Evolutionary conservation across 352 stramenopile species (phyloP), one percentile per base, ranked within the genome.

Genomic region (Pythium folliculosum): DNA sequence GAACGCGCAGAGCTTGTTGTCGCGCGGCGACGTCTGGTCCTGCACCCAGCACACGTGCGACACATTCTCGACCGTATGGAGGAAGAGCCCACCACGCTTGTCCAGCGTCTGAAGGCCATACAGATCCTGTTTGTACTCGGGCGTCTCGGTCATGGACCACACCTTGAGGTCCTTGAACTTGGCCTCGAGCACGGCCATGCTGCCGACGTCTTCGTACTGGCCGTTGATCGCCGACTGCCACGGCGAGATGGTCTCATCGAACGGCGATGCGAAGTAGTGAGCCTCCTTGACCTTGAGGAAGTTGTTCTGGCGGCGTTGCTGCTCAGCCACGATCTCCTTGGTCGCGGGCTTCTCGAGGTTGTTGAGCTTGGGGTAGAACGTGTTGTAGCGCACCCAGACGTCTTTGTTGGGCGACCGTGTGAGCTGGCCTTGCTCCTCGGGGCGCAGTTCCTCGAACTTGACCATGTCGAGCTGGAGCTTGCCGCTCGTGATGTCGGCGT

Each of bases 71-170:
- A 76, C 56, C 8, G 52, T 58, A 40, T 75, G 66, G 1, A 80
- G 23, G 47, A 72, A 69, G 2, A 84, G 44, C 0, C 58, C 64
- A 3, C 70, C 63, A 23, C 69, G 71, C 35, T 67, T 54, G 30
- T 82, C 68, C 21, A 84, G 55, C 37, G 74, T 77, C 22, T 69
- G 37, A 16, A 82, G 52, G 0, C 78, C 73, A 32, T 80, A 86
- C 43, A 61, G 63, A 63, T 86, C 78, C 6, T 67, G 35, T 13
- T 58, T 63, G 67, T 80, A 83, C 66, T 86, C 76, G 3, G 49
- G 19, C 21, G 78, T 77, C 23, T 78, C 55, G 23, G 58, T 73
- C 69, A 75, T 77, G 7, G 77, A 57, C 35, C 80, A 49, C 0
- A 84, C 44, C 0, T 65, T 69, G 10, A 88, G 50, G 17, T 38